Percentiles rank a stretch among this genome's conserved stretches.
Conservation (phyloP, 2,329 filamentous ascomycete species). For the Aspergillus oerlinghausenensis region DNA sequence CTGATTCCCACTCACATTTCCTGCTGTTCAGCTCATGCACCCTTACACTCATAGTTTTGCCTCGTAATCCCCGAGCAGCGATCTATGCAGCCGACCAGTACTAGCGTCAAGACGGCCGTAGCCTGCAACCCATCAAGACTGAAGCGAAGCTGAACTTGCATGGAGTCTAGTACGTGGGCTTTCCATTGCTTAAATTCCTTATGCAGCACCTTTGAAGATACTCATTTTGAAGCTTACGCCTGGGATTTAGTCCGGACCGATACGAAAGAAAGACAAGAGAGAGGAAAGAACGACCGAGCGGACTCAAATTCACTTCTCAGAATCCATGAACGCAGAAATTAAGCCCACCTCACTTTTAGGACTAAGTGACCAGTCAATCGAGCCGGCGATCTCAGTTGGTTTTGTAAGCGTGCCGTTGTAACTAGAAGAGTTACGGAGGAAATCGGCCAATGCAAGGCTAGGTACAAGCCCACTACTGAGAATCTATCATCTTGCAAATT, state of each 20-base stretch:
- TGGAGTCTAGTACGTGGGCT: neutral
- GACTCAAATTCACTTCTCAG: no score
- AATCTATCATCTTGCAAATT: neutral
- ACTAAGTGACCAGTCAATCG: neutral
- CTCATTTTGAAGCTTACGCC: neutral
- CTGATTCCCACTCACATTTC: slow-evolving; percentile 2
- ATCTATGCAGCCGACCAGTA: neutral
- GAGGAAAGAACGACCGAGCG: neutral
- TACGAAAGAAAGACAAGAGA: neutral
- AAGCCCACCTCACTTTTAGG: neutral
- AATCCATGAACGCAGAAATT: neutral
- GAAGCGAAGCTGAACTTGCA: neutral
- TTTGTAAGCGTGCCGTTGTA: neutral
- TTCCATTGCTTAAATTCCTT: neutral
- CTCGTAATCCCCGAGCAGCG: neutral
- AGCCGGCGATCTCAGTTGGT: neutral
- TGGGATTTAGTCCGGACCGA: neutral
- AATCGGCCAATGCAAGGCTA: neutral
- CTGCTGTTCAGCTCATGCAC: neutral
- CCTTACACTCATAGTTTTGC: neutral
- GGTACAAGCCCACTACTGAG: neutral
- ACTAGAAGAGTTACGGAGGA: neutral
- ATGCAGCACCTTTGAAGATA: neutral
- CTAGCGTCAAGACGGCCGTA: neutral
- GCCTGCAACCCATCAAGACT: neutral